These are phyloP conservation scores for Excoecaria cochinchinensis DNA, from an alignment of 345 rosid genomes.

Conservation along the genomic window DNA sequence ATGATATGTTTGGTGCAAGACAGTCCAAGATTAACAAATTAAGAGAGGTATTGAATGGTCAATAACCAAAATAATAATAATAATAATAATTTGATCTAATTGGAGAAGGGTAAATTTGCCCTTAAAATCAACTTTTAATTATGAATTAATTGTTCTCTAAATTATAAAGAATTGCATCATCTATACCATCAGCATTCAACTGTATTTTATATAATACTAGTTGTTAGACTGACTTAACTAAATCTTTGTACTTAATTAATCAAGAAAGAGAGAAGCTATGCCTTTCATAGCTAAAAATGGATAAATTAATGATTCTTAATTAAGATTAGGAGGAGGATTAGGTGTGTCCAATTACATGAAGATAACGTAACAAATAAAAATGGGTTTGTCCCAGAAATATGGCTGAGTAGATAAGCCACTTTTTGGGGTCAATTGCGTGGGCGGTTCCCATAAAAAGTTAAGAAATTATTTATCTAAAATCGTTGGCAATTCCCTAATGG, in stretches of 20 bases:
- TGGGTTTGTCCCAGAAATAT: not conserved
- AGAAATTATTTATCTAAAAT: not conserved
- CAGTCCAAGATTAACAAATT: not conserved
- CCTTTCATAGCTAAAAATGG: not conserved
- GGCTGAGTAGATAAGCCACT: not conserved
- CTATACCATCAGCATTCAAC: not conserved
- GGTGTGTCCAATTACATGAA: conserved; percentile 2
- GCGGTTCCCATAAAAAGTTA: not conserved
- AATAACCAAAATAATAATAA: not conserved
- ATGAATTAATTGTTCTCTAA: no score
- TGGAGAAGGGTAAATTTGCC: no score
- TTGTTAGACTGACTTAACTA: not conserved
- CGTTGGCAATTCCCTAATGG: no score
- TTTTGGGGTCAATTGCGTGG: conserved; percentile 1
- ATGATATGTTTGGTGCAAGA: not conserved
- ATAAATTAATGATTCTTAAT: not conserved
- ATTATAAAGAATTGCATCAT: not conserved
- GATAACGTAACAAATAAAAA: not conserved
- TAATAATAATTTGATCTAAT: not conserved
- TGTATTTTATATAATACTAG: not conserved
- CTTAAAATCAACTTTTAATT: no score
- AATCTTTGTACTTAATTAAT: not conserved
- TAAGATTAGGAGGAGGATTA: not conserved
- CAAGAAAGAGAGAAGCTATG: not conserved
- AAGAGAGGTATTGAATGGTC: not conserved